Evolutionary conservation across 2,329 filamentous ascomycete genomes (phyloP).

Genomic region (Biscogniauxia sp.): DNA sequence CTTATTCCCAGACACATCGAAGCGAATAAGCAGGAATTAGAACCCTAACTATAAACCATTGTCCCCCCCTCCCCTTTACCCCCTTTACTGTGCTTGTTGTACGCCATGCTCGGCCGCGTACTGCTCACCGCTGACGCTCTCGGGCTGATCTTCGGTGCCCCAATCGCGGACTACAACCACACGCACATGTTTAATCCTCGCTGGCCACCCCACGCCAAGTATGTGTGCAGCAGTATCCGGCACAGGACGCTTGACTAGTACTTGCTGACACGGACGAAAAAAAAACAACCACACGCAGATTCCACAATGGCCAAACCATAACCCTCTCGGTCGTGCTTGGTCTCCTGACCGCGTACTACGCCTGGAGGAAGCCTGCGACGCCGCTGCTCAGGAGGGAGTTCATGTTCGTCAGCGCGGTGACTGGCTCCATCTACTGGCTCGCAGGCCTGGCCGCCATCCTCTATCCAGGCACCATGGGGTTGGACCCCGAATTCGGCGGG

Average conservation of each 20-base stretch:
- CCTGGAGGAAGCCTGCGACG: slow-evolving; percentile 32
- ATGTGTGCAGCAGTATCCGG: slow-evolving; percentile 12
- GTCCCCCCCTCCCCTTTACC: too few relatives aligned
- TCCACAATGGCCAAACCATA: slow-evolving; percentile 44
- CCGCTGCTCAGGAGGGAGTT: slow-evolving; percentile 30
- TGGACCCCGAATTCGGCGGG: slow-evolving; percentile 44
- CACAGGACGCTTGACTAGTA: too few relatives aligned
- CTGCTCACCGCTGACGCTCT: slow-evolving; percentile 41
- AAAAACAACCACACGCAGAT: slow-evolving; percentile 23
- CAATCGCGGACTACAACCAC: slow-evolving; percentile 39
- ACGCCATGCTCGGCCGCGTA: slow-evolving; percentile 36
- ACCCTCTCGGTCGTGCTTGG: slow-evolving; percentile 39
- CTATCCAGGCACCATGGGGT: slow-evolving; percentile 39
- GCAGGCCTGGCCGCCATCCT: slow-evolving; percentile 37
- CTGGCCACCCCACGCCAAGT: slow-evolving; percentile 48
- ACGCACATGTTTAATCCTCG: slow-evolving; percentile 44
- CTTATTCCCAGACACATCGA: not conserved
- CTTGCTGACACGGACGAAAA: not conserved
- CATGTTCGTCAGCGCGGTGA: slow-evolving; percentile 34
- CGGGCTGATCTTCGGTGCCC: slow-evolving; percentile 37
- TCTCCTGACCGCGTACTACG: slow-evolving; percentile 39
- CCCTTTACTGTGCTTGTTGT: too few relatives aligned
- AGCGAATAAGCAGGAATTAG: not conserved
- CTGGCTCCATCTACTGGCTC: slow-evolving; percentile 42
- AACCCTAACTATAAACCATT: not conserved